Evolutionary conservation across 495 filamentous ascomycete species (phyloP), one percentile per base, ranked within the genome.

Genomic region (Xylaria bambusicola): DNA sequence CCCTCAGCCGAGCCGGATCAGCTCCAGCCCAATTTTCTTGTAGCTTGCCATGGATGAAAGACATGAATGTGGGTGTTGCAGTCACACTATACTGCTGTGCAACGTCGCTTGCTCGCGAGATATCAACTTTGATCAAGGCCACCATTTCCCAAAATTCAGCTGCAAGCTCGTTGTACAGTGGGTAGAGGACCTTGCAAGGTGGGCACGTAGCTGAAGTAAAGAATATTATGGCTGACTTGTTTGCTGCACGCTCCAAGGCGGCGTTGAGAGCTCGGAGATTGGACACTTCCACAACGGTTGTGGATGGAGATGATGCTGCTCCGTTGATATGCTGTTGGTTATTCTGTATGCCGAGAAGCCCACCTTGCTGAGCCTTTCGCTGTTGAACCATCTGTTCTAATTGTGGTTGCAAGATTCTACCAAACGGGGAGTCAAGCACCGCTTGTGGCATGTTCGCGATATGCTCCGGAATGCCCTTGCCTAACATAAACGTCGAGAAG

Each of bases 31-130:
- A 98, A 62, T 87, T 79, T 63, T 93, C 86, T 10, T 89, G 80
- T 70, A 92, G 85, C 52, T 86, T 68, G 13, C 92, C 92, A 56
- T 83, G 86, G 35, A 94, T 71, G 63, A 92, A 97, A 2, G 91
- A 93, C 66, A 93, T 88, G 70, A 97, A 97, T 1, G 94, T 97
- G 1, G 93, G 93, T 0, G 92, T 96, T 24, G 87, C 86, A 7
- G 80, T 80, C 52, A 97, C 82, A 40, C 75, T 69, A 72, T 92
- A 97, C 27, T 80, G 82, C 23, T 73, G 72, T 29, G 77, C 82
- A 29, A 93, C 83, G 49, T 92, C 87, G 24, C 79, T 80, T 0
- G 88, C 87, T 17, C 76, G 68, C 50, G 83, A 84, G 45, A 87
- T 82, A 64, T 98, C 94, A 17, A 94, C 89, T 66, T 93, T 97